A percentile compares a stretch with the other conserved stretches of the same genome.
Evolutionary conservation across 1,284 basidiomycete genomes (phyloP).

Genomic region (Sporisorium scitamineum): DNA sequence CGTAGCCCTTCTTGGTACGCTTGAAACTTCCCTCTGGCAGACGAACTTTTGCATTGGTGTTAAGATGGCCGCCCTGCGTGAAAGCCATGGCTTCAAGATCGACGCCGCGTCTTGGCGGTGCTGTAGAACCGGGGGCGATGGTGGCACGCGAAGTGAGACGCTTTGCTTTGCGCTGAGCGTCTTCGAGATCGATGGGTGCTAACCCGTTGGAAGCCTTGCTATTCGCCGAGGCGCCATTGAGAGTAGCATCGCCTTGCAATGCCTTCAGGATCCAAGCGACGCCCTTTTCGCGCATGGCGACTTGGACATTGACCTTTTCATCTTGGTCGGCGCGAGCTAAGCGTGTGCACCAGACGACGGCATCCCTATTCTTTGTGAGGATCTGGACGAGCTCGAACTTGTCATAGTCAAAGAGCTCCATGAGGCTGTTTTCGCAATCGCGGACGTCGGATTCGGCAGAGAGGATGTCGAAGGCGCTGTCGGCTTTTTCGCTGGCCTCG

Average conservation of each 20-base stretch:
- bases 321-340: constrained; percentile 89
- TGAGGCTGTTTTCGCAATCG: constrained; percentile 95
- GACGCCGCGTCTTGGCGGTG: constrained; percentile 83
- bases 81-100: constrained; percentile 97
- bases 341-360: constrained; percentile 98
- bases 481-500: constrained; percentile 91
- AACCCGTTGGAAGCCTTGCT: constrained; percentile 71
- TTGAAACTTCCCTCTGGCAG: constrained; percentile 98
- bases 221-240: constrained; percentile 20
- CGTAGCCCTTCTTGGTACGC: constrained; percentile 93
- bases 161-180: constrained; percentile 66
- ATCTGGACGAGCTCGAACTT: constrained; percentile 90
- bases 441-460: constrained; percentile 86
- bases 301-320: constrained; percentile 92
- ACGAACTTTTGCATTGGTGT: constrained; percentile 98
- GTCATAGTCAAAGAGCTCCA: constrained; percentile 95
- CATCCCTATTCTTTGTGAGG: constrained; percentile 94
- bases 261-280: constrained; percentile 95
- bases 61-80: constrained; percentile 92
- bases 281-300: constrained; percentile 97
- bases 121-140: constrained; percentile 84
- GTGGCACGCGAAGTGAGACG: constrained; percentile 86
- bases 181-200: constrained; percentile 81
- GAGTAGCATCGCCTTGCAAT: constrained; percentile 70
- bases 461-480: constrained; percentile 86